These are phyloP conservation scores for Polygonum aviculare DNA, from an alignment of 148 eudicot species.

Conservation along the genomic window DNA sequence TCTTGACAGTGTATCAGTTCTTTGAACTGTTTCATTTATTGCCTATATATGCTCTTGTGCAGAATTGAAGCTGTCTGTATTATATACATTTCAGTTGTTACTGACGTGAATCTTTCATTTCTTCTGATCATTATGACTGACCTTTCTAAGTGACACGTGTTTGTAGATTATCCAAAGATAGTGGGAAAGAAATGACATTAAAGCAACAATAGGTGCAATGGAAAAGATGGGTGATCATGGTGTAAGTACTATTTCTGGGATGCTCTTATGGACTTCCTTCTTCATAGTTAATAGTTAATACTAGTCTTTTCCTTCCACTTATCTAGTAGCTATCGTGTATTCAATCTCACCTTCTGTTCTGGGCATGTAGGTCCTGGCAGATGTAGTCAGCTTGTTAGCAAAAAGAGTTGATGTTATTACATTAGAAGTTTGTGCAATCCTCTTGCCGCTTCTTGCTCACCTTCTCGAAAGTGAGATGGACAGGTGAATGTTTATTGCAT, in stretches of 20 bases:
- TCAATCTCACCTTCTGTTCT: constrained; percentile 10
- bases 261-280: constrained; percentile 3
- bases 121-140: neutral
- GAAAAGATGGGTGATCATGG: constrained; percentile 86
- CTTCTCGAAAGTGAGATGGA: constrained; percentile 84
- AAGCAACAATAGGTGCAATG: constrained; percentile 71
- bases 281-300: neutral
- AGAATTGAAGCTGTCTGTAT: neutral
- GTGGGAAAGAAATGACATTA: constrained; percentile 88
- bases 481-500: constrained; percentile 32
- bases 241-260: constrained; percentile 37
- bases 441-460: constrained; percentile 66
- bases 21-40: neutral
- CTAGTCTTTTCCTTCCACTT: neutral
- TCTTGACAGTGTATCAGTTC: neutral
- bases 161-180: constrained; percentile 59
- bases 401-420: constrained; percentile 72
- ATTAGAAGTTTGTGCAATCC: constrained; percentile 66
- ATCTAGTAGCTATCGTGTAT: neutral
- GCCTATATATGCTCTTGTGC: neutral
- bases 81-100: neutral
- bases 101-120: neutral
- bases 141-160: neutral
- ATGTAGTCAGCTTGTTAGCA: constrained; percentile 59
- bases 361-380: constrained; percentile 75